Percentiles rank a stretch among this genome's conserved stretches.
phyloP scores from a whole-genome alignment of 305 asterid species.

The Fraxinus floribunda region DNA sequence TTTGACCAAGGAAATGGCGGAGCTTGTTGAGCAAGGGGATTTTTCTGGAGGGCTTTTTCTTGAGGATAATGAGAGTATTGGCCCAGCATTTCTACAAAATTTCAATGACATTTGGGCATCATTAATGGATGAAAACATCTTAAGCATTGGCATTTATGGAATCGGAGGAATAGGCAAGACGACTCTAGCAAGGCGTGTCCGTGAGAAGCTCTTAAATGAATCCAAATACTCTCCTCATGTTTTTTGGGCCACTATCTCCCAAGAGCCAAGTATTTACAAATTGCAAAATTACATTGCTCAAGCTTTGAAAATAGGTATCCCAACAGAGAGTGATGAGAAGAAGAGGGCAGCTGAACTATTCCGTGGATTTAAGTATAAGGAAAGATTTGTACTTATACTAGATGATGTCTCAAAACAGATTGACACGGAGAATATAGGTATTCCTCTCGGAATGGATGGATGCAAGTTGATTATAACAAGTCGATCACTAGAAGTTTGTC shows the following conservation, averaged over 20 bases:
- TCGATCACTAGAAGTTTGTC: not conserved
- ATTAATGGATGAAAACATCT: not conserved
- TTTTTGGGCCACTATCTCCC: slow-evolving; percentile 18
- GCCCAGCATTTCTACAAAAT: not conserved
- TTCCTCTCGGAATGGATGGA: slow-evolving; percentile 5
- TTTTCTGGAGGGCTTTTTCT: not conserved
- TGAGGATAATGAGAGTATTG: not conserved
- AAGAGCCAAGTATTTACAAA: slow-evolving; percentile 17
- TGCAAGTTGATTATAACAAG: slow-evolving; percentile 9
- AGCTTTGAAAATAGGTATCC: not conserved
- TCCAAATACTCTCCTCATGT: not conserved
- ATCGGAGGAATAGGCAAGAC: slow-evolving; percentile 24
- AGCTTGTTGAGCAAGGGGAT: not conserved
- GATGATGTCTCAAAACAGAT: slow-evolving; percentile 14
- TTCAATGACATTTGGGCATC: not conserved
- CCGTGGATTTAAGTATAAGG: slow-evolving; percentile 1
- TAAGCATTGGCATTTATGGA: slow-evolving; percentile 15
- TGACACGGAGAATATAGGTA: slow-evolving; percentile 2
- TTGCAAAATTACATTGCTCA: slow-evolving; percentile 4
- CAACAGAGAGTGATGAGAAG: slow-evolving; percentile 13
- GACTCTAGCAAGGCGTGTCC: slow-evolving; percentile 11
- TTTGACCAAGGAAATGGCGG: not conserved
- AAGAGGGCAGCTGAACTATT: slow-evolving; percentile 5
- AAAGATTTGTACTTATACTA: slow-evolving; percentile 12
- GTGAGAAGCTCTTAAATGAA: slow-evolving; percentile 19